Base-by-base conservation (phyloP, 176 grass and related monocot genomes). In the Oryza officinalis region DNA sequence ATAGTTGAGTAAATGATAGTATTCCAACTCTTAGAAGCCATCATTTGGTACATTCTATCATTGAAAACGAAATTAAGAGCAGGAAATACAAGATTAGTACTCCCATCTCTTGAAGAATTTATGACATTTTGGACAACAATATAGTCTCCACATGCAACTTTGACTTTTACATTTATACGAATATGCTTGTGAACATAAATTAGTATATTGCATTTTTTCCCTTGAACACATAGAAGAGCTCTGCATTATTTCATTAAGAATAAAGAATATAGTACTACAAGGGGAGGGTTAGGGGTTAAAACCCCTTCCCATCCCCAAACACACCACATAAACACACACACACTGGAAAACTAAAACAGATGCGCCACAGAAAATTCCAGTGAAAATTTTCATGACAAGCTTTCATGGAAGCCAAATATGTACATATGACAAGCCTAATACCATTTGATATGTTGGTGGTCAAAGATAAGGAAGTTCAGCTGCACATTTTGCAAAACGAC, bases 21-120 rank as follows among this genome's bases (percentile, higher is more conserved):
- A 64, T 65, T 81, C 71, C 52, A 70, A 84, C 26, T 59, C n/a
- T 14, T 23, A 85, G 41, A 82, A 71, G 78, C 12, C 73, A 70
- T 38, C 68, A 78, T 66, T 15, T 71, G 17, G 26, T 72, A 27
- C 59, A 89, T 37, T 83, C 57, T 77, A 76, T 50, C 22, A 67
- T 37, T 13, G 25, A n/a, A 81, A 89, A 76, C 3, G 44, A 50
- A 81, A 66, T 65, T 57, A 57, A 81, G 63, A 43, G 7, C 31
- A 71, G 14, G 33, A 35, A 75, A 70, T 14, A 54, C 38, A 75
- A 63, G 22, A 85, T 43, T n/a, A 18, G 31, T 61, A 2, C 40
- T 23, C 33, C 20, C 57, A 23, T 60, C 57, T 60, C 22, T 23
- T n/a, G 22, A 60, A 60, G 57, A 60, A 23, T 60, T n/a, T 2